Evolutionary conservation across 2,329 filamentous ascomycete genomes (phyloP), one percentile per base, ranked within the genome.

Genomic region (Epicoccum nigrum): DNA sequence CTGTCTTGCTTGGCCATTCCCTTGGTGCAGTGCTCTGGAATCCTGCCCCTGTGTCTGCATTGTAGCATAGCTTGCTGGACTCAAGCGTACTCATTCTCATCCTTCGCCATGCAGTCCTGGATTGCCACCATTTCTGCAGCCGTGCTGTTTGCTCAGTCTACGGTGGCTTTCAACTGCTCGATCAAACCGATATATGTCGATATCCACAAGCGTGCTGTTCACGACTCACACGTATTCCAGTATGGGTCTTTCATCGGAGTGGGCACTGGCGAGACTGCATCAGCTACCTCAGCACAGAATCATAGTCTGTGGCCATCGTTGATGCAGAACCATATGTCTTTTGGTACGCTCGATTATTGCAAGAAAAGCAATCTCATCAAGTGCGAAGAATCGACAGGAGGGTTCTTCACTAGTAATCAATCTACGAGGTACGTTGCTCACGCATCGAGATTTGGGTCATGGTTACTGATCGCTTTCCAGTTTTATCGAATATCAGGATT

Each of bases 221-320:
- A 76, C 42, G 70, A 72, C 39, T 70, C 70, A 5, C 55, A 62
- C 1, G 60, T 67, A 11, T 72, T 74, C 39, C 75, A 77, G 47
- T 78, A 78, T 66, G 76, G 76, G 39, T 73, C 74, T 2, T 78
- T 78, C 62, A 73, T 77, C 27, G 76, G 76, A 16, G 63, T 76
- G 7, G 76, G 75, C 7, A 64, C 51, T 3, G 49, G 42, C 35
- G 48, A 51, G n/a, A 45, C 48, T 3, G 35, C 41, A 7, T 51
- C 48, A 30, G 48, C 41, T n/a, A 69, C 69, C 7, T 73, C 74
- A 17, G 70, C 74, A 55, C 75, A 77, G 52, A 78, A 78, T 51
- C 70, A 77, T 42, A 77, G 74, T 38, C 58, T 76, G 13, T 77
- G 74, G 74, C 75, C 75, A 4, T 75, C 74, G 20, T 55, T 78